Conservation (phyloP, 768 basidiomycete genomes). For the Macrolepiota albuminosa region DNA sequence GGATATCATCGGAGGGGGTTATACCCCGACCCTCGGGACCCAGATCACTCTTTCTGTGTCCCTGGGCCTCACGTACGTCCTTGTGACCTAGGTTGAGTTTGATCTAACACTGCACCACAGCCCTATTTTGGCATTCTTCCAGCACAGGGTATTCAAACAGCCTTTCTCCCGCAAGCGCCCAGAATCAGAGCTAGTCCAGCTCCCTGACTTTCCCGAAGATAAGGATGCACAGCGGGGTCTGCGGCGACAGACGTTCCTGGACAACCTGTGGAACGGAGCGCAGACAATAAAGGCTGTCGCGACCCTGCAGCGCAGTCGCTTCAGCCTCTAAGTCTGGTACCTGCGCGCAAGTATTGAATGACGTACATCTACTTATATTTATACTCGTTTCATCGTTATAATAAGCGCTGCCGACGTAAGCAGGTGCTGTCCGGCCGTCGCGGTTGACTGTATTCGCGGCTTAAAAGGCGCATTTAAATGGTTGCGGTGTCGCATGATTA, state of each 20-base stretch:
- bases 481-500: background rate
- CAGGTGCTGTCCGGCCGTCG: background rate
- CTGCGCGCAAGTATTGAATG: background rate
- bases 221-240: background rate
- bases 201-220: conserved; percentile 10
- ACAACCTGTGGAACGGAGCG: conserved; percentile 22
- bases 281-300: conserved; percentile 12
- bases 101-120: conserved; percentile 22
- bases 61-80: conserved; percentile 50
- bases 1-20: conserved; percentile 45
- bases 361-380: background rate
- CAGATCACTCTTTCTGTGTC: conserved; percentile 50
- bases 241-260: conserved; percentile 20
- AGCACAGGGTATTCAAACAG: conserved; percentile 46
- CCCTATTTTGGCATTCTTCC: conserved; percentile 38
- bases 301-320: conserved; percentile 17
- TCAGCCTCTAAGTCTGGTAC: conserved; percentile 19
- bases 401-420: background rate
- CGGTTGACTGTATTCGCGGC: background rate
- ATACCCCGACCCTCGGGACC: conserved; percentile 45
- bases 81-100: background rate
- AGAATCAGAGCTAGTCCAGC: conserved; percentile 1
- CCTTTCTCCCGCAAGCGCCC: conserved; percentile 38
- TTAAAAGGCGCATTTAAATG: conserved; percentile 1
- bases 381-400: background rate